Percentiles rank a stretch among this genome's conserved stretches.
These are phyloP conservation scores for Erythrophleum fordii DNA, from an alignment of 306 rosid species.

Conservation along the genomic window DNA sequence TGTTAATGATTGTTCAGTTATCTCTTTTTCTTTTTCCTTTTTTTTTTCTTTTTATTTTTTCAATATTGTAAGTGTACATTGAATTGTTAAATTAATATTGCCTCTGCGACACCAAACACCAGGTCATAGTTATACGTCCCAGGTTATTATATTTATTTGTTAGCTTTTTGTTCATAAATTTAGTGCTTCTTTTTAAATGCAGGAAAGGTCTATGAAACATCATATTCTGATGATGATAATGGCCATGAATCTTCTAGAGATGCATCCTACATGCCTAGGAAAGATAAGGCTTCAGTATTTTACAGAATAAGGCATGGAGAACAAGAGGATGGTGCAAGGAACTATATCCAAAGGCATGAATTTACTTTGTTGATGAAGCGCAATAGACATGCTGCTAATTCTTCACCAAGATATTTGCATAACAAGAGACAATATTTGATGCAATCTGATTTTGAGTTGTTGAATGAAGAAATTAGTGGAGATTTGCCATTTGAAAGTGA, in stretches of 20 bases:
- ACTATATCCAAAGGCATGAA: constrained; percentile 19
- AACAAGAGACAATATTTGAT: not conserved
- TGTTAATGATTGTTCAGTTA: too few relatives aligned
- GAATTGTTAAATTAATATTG: too few relatives aligned
- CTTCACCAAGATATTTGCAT: not conserved
- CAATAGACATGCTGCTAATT: not conserved
- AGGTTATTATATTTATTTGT: not conserved
- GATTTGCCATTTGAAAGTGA: constrained; percentile 35
- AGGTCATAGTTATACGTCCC: too few relatives aligned
- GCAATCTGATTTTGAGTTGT: constrained; percentile 35
- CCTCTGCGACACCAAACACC: too few relatives aligned
- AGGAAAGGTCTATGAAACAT: constrained; percentile 32
- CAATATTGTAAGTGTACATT: too few relatives aligned
- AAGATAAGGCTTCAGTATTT: constrained; percentile 20
- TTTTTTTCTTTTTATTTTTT: too few relatives aligned
- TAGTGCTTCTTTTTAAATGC: constrained; percentile 5
- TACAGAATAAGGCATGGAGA: not conserved
- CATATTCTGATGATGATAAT: not conserved
- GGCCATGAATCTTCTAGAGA: constrained; percentile 12
- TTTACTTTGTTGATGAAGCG: not conserved
- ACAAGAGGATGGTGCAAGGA: constrained; percentile 14
- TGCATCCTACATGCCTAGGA: not conserved
- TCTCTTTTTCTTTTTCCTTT: not conserved
- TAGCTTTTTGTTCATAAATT: not conserved
- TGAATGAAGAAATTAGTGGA: constrained; percentile 38